A percentile compares a stretch with the other conserved stretches of the same genome.
phyloP scores from a whole-genome alignment of 495 filamentous ascomycete genomes.

The Penicillium roqueforti region DNA sequence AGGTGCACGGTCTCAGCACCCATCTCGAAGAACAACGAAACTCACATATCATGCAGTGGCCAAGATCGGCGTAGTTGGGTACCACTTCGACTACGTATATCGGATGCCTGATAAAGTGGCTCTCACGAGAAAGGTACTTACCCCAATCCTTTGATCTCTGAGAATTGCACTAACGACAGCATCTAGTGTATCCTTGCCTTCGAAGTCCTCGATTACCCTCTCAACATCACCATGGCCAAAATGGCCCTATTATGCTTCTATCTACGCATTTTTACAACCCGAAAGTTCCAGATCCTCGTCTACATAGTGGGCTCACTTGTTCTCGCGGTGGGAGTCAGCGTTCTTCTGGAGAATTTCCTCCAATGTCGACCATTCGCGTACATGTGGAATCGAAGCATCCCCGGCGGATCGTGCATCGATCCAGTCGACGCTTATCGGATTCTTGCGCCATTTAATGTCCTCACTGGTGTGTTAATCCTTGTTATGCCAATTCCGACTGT shows the following conservation, averaged over 20 bases:
- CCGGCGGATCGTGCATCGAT: constrained; percentile 22
- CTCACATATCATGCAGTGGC: constrained; percentile 11
- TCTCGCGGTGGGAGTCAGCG: constrained; percentile 12
- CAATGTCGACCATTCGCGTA: constrained; percentile 28
- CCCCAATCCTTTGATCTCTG: neutral
- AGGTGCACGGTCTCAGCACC: neutral
- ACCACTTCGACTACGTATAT: constrained; percentile 17
- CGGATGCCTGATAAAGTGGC: constrained; percentile 13
- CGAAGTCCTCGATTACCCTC: constrained; percentile 30
- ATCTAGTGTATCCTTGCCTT: constrained; percentile 14
- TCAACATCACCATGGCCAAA: constrained; percentile 33
- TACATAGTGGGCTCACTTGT: constrained; percentile 29
- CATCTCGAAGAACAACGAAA: neutral
- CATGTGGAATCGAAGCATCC: constrained; percentile 22
- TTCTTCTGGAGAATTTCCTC: constrained; percentile 20
- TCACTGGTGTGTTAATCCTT: constrained; percentile 35
- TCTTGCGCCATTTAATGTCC: constrained; percentile 22
- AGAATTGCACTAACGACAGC: neutral
- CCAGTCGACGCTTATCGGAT: constrained; percentile 18
- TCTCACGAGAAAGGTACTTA: constrained; percentile 10
- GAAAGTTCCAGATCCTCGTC: constrained; percentile 20
- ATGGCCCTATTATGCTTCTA: constrained; percentile 38
- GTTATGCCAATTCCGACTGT: constrained; percentile 40
- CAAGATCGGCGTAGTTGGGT: constrained; percentile 14
- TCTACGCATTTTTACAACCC: constrained; percentile 30